phyloP scores from a whole-genome alignment of 1,284 basidiomycete genomes.

The Termitomyces sp. region DNA sequence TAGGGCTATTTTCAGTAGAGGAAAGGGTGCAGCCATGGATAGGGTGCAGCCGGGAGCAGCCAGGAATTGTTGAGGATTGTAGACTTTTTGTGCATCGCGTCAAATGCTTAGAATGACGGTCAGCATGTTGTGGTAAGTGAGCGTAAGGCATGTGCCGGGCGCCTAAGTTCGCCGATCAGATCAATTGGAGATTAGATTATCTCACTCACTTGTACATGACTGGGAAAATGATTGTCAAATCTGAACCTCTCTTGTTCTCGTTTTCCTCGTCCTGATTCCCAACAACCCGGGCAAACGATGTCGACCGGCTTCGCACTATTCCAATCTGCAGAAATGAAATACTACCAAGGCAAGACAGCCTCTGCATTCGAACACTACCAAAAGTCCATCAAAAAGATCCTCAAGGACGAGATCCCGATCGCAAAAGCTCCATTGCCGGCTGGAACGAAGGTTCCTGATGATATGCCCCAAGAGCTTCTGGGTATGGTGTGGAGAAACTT shows the following conservation, averaged over 20 bases:
- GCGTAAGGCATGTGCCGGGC: neutral
- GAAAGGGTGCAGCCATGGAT: neutral
- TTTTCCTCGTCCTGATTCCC: neutral
- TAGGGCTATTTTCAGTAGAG: neutral
- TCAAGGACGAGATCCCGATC: constrained; percentile 21
- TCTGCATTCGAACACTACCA: constrained; percentile 23
- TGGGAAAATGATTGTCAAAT: neutral
- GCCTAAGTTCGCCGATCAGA: neutral
- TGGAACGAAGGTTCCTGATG: constrained; percentile 9
- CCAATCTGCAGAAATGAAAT: neutral
- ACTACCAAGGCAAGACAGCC: neutral
- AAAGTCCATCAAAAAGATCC: constrained; percentile 24
- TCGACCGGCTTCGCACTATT: neutral
- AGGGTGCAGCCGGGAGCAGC: neutral
- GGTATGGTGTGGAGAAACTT: constrained; percentile 23
- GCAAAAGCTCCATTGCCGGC: constrained; percentile 10
- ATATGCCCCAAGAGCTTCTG: constrained; percentile 20
- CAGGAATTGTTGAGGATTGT: neutral
- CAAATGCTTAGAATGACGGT: too few species aligned
- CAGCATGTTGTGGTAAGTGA: too few species aligned
- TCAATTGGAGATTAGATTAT: neutral
- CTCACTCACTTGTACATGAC: neutral
- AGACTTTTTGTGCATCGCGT: neutral
- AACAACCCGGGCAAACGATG: neutral
- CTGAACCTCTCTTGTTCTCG: too few species aligned